Percentiles rank a stretch among this genome's conserved stretches.
Conservation (phyloP, 2,329 filamentous ascomycete species). For the Xylaria polymorpha region DNA sequence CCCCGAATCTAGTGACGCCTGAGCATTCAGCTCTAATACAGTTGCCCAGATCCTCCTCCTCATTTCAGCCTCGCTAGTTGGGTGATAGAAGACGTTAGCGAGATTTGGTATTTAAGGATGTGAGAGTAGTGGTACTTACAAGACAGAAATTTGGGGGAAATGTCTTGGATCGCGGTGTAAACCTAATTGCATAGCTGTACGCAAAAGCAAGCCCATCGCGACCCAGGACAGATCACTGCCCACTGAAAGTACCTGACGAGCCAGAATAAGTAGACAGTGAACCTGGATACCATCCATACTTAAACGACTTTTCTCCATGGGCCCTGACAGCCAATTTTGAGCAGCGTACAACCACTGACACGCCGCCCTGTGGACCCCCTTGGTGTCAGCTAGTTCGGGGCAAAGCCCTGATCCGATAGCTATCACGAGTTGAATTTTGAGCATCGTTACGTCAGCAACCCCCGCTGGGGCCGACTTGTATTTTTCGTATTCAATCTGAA, state of each 20-base stretch:
- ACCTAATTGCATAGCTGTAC: slow-evolving; percentile 62
- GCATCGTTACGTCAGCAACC: slow-evolving; percentile 59
- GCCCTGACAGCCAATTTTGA: slow-evolving; percentile 64
- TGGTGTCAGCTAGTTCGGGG: slow-evolving; percentile 59
- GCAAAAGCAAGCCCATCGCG: slow-evolving; percentile 57
- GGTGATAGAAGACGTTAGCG: background rate
- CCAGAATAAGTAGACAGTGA: slow-evolving; percentile 57
- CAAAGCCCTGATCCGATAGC: slow-evolving; percentile 59
- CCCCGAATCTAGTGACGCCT: slow-evolving; percentile 59
- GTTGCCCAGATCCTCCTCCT: slow-evolving; percentile 65
- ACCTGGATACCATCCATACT: slow-evolving; percentile 63
- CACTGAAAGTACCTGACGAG: slow-evolving; percentile 53
- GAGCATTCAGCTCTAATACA: slow-evolving; percentile 60
- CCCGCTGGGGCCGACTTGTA: slow-evolving; percentile 56
- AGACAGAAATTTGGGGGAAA: slow-evolving; percentile 51
- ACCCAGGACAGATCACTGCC: slow-evolving; percentile 62
- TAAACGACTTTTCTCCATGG: slow-evolving; percentile 64
- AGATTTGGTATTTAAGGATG: no score
- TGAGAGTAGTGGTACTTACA: slow-evolving; percentile 33
- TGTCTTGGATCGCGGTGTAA: slow-evolving; percentile 61
- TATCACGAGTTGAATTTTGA: slow-evolving; percentile 68
- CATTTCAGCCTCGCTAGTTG: slow-evolving; percentile 55
- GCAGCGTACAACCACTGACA: slow-evolving; percentile 69
- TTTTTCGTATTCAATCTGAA: slow-evolving; percentile 61
- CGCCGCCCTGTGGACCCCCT: slow-evolving; percentile 62